A percentile compares a stretch with the other conserved stretches of the same genome.
Evolutionary conservation across 2,329 filamentous ascomycete genomes (phyloP).

Genomic region (Orbilia brochopaga): DNA sequence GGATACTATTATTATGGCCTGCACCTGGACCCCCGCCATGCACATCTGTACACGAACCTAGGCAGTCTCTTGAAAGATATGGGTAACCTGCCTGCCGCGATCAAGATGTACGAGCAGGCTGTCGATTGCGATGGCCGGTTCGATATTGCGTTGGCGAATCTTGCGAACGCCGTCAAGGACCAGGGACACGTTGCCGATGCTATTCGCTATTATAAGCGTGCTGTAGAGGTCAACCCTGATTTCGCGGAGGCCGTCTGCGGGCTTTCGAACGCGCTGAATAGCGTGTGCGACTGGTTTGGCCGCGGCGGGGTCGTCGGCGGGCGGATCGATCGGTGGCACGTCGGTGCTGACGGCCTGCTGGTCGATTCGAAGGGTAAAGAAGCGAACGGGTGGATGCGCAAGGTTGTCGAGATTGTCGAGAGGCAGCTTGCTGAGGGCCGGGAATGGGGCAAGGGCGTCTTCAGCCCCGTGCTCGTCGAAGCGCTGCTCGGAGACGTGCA

Average conservation of each 20-base stretch:
- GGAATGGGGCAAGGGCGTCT: conserved; percentile 76
- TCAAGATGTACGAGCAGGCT: conserved; percentile 95
- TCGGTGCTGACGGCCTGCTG: conserved; percentile 82
- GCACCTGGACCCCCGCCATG: conserved; percentile 82
- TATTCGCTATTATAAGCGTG: conserved; percentile 87
- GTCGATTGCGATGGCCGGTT: conserved; percentile 92
- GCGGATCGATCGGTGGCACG: conserved; percentile 87
- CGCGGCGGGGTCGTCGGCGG: conserved; percentile 80
- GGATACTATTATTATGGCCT: conserved; percentile 96
- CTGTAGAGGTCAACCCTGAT: conserved; percentile 87
- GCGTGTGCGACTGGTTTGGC: conserved; percentile 91
- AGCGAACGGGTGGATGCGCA: conserved; percentile 81
- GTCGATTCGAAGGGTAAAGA: conserved; percentile 71
- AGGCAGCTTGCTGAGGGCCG: conserved; percentile 87
- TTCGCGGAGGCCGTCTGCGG: conserved; percentile 98
- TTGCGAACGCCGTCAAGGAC: conserved; percentile 97
- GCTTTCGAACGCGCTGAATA: conserved; percentile 91
- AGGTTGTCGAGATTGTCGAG: conserved; percentile 86
- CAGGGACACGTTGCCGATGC: conserved; percentile 90
- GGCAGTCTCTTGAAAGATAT: conserved; percentile 96
- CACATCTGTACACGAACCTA: conserved; percentile 94
- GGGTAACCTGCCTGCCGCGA: conserved; percentile 86
- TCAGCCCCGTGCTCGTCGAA: conserved; percentile 66
- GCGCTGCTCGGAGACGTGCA: conserved; percentile 63
- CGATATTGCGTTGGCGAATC: conserved; percentile 93